Evolutionary conservation across 164 flowering plant species (phyloP), one percentile per base, ranked within the genome.

Genomic region (Annona squamosa): DNA sequence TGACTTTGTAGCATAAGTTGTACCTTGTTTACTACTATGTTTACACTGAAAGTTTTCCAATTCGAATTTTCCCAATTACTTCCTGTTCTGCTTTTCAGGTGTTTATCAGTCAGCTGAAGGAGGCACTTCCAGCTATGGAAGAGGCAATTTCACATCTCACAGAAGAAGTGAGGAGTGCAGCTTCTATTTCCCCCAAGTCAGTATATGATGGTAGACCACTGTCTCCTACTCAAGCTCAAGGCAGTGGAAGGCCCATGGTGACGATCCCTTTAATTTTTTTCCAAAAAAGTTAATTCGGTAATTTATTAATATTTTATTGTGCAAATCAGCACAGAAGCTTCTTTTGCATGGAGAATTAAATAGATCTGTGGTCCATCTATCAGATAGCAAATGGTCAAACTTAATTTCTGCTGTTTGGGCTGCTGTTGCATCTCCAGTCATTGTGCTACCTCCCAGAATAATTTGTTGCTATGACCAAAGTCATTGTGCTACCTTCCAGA

Each of bases 51-150:
- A 1, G 65, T 63, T n/a, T 2, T 16, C 59, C 59, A 44, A n/a
- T 13, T 3, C 12, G 48, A 42, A 43, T n/a, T 47, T 67, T 43
- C 43, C 46, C 5, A 18, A 16, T 37, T 12, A 65, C 4, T 18
- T 4, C 48, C 67, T 67, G 61, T 13, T 71, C 48, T 62, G 48
- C 16, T 65, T 57, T 80, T 73, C 77, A 95, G 99, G 98, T 92
- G 76, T 93, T 96, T 46, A 84, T 91, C 67, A 91, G 86, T 85
- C 98, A 96, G 85, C 82, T 96, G 71, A 93, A 91, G 82, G 99
- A 90, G 67, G 97, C 86, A 81, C 88, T 90, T 79, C 98, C 98
- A 47, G 71, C 91, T 52, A 86, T 96, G 78, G 91, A 96, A 74
- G 86, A 89, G 57, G 91, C 98, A 47, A 91, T 96, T 77, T 76